phyloP scores from a whole-genome alignment of 1,284 basidiomycete genomes.

The Coniferiporia weirii region DNA sequence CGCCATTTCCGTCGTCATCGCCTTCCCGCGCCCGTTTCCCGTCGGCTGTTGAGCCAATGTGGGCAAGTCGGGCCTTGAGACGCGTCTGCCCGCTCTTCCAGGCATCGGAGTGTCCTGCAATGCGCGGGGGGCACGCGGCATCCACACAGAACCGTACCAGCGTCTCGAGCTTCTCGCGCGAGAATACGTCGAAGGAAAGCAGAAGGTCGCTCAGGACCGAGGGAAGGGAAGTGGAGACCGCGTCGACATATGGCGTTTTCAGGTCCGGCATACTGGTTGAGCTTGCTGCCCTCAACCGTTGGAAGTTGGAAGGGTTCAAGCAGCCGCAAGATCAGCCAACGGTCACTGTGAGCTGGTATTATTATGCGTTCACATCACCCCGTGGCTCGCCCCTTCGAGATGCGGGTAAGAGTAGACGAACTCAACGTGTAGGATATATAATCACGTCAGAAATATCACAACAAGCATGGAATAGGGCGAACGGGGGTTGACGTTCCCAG shows the following conservation, averaged over 20 bases:
- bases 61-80: conserved; percentile 1
- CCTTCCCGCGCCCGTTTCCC: conserved; percentile 13
- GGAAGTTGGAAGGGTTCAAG: not conserved
- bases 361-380: not conserved
- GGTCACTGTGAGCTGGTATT: not conserved
- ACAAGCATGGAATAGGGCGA: not conserved
- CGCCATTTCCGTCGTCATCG: not conserved
- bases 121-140: conserved; percentile 11
- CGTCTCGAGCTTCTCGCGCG: conserved; percentile 14
- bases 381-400: not conserved
- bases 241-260: conserved; percentile 17
- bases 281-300: not conserved
- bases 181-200: conserved; percentile 10
- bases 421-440: not conserved
- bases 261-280: not conserved
- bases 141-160: conserved; percentile 13
- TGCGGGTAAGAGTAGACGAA: not conserved
- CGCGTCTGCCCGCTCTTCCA: conserved; percentile 14
- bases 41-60: not conserved
- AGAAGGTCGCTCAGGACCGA: conserved; percentile 13
- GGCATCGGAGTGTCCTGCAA: conserved; percentile 13
- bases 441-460: not conserved
- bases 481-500: not conserved
- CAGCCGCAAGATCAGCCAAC: not conserved
- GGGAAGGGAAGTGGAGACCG: conserved; percentile 13